phyloP scores from a whole-genome alignment of 345 rosid species.

The Ceriops tagal region DNA sequence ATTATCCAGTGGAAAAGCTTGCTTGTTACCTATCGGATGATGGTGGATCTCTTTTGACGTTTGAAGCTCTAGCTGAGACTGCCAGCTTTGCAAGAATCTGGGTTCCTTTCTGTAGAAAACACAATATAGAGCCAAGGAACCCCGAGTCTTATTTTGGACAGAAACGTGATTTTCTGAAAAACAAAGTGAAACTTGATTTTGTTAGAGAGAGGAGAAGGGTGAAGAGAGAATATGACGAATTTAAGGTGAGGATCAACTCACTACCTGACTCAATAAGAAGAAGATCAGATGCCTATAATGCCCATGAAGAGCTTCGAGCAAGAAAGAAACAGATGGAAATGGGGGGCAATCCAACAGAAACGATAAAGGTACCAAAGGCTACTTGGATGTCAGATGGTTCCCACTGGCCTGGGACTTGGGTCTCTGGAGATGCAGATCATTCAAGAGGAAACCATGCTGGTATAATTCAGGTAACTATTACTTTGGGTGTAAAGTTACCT shows the following conservation, averaged over 20 bases:
- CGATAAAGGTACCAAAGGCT: slow-evolving; percentile 49
- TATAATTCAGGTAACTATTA: slow-evolving; percentile 60
- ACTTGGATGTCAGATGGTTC: slow-evolving; percentile 90
- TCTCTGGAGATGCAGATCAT: slow-evolving; percentile 58
- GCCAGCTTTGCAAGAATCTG: slow-evolving; percentile 72
- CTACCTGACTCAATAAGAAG: slow-evolving; percentile 66
- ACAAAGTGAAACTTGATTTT: slow-evolving; percentile 68
- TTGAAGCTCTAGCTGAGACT: slow-evolving; percentile 73
- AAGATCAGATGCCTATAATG: slow-evolving; percentile 74
- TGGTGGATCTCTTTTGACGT: slow-evolving; percentile 69
- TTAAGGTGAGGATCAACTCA: slow-evolving; percentile 72
- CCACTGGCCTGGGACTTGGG: slow-evolving; percentile 89
- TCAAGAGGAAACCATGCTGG: slow-evolving; percentile 77
- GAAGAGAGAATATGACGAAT: slow-evolving; percentile 81
- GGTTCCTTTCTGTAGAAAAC: slow-evolving; percentile 81
- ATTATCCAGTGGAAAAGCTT: slow-evolving; percentile 73
- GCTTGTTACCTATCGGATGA: slow-evolving; percentile 79
- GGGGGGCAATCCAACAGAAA: slow-evolving; percentile 41
- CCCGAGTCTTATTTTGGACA: slow-evolving; percentile 73
- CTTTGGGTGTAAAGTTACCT: neutral
- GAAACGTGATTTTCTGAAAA: slow-evolving; percentile 69
- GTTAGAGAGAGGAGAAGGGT: slow-evolving; percentile 79
- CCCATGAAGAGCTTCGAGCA: slow-evolving; percentile 66
- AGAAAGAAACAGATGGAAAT: slow-evolving; percentile 66
- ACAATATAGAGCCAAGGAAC: slow-evolving; percentile 65